These are phyloP conservation scores for Lablab purpureus DNA, from an alignment of 306 rosid genomes.

Conservation along the genomic window DNA sequence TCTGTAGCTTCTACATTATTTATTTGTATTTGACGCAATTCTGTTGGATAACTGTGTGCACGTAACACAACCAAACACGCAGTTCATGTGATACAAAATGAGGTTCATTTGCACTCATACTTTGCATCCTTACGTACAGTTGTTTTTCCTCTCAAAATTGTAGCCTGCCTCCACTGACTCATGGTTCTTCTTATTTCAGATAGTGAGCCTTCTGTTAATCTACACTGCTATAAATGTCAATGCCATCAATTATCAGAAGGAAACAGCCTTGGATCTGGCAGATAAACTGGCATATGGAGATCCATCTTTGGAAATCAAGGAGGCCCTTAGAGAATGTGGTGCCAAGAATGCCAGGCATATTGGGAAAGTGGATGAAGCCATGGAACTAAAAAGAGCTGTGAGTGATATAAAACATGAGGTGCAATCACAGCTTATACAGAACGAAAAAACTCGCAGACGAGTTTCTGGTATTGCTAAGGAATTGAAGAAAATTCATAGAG, in stretches of 20 bases:
- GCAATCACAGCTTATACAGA: constrained; percentile 79
- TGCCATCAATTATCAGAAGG: constrained; percentile 73
- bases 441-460: constrained; percentile 72
- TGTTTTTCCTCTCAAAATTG: constrained; percentile 5
- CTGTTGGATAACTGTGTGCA: not conserved
- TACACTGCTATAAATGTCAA: constrained; percentile 66
- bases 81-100: not conserved
- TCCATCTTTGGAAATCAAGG: constrained; percentile 67
- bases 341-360: constrained; percentile 83
- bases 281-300: constrained; percentile 79
- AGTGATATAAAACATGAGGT: constrained; percentile 95
- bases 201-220: constrained; percentile 61
- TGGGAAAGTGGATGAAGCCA: constrained; percentile 81
- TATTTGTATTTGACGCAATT: not conserved
- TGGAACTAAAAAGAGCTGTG: constrained; percentile 89
- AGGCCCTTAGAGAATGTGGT: constrained; percentile 72
- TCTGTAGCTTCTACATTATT: not conserved
- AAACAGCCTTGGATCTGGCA: constrained; percentile 93
- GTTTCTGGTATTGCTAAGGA: constrained; percentile 94
- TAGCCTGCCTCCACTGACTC: constrained; percentile 28
- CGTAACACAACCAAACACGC: not conserved
- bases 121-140: not conserved
- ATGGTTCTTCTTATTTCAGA: constrained; percentile 58
- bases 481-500: constrained; percentile 85
- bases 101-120: not conserved